These are phyloP conservation scores for Pseudogymnoascus sp. DNA, from an alignment of 2,329 filamentous ascomycete species.

Conservation along the genomic window DNA sequence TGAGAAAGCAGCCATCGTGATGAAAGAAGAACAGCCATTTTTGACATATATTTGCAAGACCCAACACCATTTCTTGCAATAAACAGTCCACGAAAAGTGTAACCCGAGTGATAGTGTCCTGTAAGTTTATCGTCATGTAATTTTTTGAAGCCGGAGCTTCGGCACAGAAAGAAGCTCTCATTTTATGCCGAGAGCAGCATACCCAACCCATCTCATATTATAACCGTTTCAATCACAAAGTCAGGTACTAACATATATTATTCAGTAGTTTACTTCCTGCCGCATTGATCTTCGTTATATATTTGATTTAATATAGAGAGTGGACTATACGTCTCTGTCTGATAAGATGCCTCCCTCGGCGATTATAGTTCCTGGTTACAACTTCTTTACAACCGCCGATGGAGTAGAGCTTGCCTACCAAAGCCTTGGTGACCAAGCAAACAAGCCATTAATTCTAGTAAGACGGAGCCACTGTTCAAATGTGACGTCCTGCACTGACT, in stretches of 20 bases:
- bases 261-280: background rate
- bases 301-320: background rate
- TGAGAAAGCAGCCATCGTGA: background rate
- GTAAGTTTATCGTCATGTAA: background rate
- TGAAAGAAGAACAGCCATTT: background rate
- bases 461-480: background rate
- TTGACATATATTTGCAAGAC: background rate
- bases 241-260: background rate
- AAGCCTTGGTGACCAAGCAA: background rate
- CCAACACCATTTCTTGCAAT: background rate
- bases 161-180: background rate
- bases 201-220: background rate
- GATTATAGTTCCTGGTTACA: background rate
- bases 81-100: background rate
- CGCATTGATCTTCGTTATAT: no score
- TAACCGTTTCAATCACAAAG: background rate
- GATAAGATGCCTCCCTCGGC: background rate
- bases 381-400: background rate
- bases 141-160: background rate
- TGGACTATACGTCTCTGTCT: background rate
- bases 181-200: background rate
- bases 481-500: background rate
- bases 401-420: background rate
- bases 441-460: conserved; percentile 10
- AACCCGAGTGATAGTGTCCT: background rate